Base-by-base conservation (phyloP, 805 yeast species). In the Blastobotrys muscicola region DNA sequence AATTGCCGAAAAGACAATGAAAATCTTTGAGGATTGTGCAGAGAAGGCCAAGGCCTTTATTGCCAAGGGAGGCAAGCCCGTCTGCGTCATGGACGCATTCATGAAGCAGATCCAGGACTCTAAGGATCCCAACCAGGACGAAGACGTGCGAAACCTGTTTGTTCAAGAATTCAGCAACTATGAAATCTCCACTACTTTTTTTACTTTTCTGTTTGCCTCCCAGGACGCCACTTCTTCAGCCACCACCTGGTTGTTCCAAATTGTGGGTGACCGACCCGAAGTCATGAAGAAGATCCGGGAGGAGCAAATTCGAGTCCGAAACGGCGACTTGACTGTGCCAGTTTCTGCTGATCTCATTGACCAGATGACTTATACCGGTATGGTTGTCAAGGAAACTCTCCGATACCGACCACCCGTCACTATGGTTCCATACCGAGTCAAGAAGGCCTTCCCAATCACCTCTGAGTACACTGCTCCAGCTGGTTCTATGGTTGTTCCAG, bases 161-260 rank as follows among this genome's bases (percentile, higher is more conserved):
- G 74, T 85, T 52, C 80, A 97, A 62, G 90, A 82, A 50, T 92
- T 92, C 67, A 66, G 87, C 45, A 78, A 89, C 69, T 82, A 73
- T 64, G 98, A 92, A 66, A 90, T 92, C 56, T 84, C 96, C 14
- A 97, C 92, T 70, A 94, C 95, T 44, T 78, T 92, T 50, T 92
- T 92, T 75, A 92, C 98, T 10, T 92, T 92, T 66, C 70, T 92
- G 63, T 92, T 92, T 65, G 98, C 98, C 5, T 84, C 96, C 3
- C 98, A 92, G 68, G 98, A 92, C 67, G 98, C 98, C 16, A 84
- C 96, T 6, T 87, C 97, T 1, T 85, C 97, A 3, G 80, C 94
- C 54, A 92, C 96, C 50, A 90, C 97, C 66, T 92, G 98, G 98
- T 72, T 92, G 58, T 92, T 90, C 78, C 98, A 92, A 72, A 76